A percentile compares a stretch with the other conserved stretches of the same genome.
These are phyloP conservation scores for Aspergillus sclerotiicarbonarius DNA, from an alignment of 495 filamentous ascomycete genomes.

Conservation along the genomic window DNA sequence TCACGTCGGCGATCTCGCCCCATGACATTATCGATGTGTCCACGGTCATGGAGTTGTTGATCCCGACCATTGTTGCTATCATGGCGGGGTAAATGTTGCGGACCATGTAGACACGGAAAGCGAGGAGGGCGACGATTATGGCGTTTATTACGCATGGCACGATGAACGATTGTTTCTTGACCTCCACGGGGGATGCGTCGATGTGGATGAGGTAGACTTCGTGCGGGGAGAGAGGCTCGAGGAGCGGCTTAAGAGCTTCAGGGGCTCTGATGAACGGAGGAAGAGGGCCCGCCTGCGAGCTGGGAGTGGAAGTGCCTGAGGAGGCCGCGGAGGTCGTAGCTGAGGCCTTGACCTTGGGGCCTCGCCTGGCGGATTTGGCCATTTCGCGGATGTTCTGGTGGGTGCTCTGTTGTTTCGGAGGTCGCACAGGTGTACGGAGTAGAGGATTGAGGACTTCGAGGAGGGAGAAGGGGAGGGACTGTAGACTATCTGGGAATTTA, in stretches of 20 bases:
- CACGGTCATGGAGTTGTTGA: slow-evolving; percentile 57
- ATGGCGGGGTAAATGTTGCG: slow-evolving; percentile 66
- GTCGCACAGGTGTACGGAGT: not conserved
- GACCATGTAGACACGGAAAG: slow-evolving; percentile 59
- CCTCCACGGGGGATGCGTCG: slow-evolving; percentile 58
- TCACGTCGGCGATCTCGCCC: slow-evolving; percentile 44
- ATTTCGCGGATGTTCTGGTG: slow-evolving; percentile 20
- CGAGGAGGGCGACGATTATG: slow-evolving; percentile 54
- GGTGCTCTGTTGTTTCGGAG: not conserved
- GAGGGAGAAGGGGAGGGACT: not conserved
- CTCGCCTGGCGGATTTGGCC: slow-evolving; percentile 42
- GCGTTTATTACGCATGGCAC: slow-evolving; percentile 71
- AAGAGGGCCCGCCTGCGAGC: slow-evolving; percentile 42
- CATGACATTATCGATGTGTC: slow-evolving; percentile 51
- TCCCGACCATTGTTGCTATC: slow-evolving; percentile 56
- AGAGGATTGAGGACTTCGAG: not conserved
- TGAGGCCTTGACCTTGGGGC: slow-evolving; percentile 29
- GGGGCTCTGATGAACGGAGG: slow-evolving; percentile 65
- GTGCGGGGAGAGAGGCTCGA: slow-evolving; percentile 54
- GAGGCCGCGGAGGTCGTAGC: slow-evolving; percentile 24
- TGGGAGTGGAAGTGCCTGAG: slow-evolving; percentile 38
- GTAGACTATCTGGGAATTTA: not conserved
- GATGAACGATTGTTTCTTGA: slow-evolving; percentile 75
- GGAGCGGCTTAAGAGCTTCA: slow-evolving; percentile 56
- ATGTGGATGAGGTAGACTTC: slow-evolving; percentile 79